phyloP scores from a whole-genome alignment of 2,329 filamentous ascomycete species.

The Colletotrichum lentis region DNA sequence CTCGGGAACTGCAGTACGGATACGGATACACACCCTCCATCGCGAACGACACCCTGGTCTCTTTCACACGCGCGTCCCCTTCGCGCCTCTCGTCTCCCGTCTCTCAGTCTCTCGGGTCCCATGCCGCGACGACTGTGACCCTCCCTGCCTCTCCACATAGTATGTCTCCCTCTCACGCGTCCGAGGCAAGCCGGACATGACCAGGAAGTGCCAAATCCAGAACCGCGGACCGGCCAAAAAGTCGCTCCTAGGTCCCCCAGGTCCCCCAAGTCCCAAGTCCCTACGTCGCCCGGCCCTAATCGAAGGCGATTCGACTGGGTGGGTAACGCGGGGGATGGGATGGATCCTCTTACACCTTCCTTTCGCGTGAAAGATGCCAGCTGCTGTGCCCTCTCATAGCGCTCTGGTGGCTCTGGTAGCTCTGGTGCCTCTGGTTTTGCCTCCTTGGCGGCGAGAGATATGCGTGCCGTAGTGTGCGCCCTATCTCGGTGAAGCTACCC shows the following conservation, averaged over 20 bases:
- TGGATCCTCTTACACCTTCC: constrained; percentile 37
- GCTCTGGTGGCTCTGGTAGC: too few relatives aligned
- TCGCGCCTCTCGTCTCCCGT: not conserved
- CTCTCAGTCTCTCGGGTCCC: not conserved
- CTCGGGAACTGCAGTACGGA: not conserved
- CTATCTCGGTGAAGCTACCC: constrained; percentile 21
- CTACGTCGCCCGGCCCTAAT: constrained; percentile 11
- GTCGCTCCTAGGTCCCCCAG: not conserved
- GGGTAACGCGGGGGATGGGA: constrained; percentile 33
- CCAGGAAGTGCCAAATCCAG: constrained; percentile 12
- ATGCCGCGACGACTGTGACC: not conserved
- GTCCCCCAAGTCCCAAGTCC: too few relatives aligned
- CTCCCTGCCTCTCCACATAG: not conserved
- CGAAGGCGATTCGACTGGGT: constrained; percentile 15
- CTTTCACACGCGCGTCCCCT: not conserved
- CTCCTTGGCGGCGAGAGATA: constrained; percentile 29
- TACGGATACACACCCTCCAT: not conserved
- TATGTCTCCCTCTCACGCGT: not conserved
- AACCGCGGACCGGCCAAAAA: constrained; percentile 23
- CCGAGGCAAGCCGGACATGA: not conserved
- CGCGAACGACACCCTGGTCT: not conserved
- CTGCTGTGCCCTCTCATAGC: constrained; percentile 22
- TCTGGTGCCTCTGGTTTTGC: not conserved
- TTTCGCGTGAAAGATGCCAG: constrained; percentile 36
- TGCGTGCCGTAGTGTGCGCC: constrained; percentile 10